Base-by-base conservation (phyloP, 345 rosid species). In the Camelina laxa region DNA sequence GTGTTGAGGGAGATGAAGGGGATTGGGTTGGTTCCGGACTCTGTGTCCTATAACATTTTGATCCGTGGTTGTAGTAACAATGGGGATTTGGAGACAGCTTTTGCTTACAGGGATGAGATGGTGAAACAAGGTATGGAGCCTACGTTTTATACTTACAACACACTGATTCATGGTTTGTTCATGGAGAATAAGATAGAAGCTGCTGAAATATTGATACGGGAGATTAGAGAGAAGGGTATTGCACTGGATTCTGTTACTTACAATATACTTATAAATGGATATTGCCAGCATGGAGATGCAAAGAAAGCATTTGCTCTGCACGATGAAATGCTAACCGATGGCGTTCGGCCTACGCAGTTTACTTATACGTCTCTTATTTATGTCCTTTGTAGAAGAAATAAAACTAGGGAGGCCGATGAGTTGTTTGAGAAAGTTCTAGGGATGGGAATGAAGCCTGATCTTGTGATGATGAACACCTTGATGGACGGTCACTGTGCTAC, bases 241-340 rank as follows among this genome's bases (percentile, higher is more conserved):
- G 72, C 57, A 48, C 71, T 89, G 20, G 96, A 92, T 86, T 74
- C 87, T 61, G 80, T 92, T 48, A 89, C 97, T 0, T 92, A 86
- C 80, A 92, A 92, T 83, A 90, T 91, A 67, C 79, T 95, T 72
- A 87, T 92, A 41, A 95, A 92, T 73, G 99, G 96, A 19, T 87
- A 87, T 65, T 85, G 93, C 70, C 87, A 89, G 70, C 78, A 92
- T 45, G 88, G 95, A 50, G 79, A 90, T 85, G 84, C 81, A 16
- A 81, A 80, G 75, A 87, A 42, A 80, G 97, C 98, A 3, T 92
- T 91, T 74, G 67, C 62, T 11, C 83, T 88, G 47, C 85, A 75
- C 19, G 88, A 90, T 17, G 91, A 87, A 77, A 92, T 94, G 98
- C 33, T 87, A 42, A 73, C 62, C 9, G 70, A 79, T 59, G 89